Percentiles rank a stretch among this genome's conserved stretches.
phyloP scores from a whole-genome alignment of 192 early-diverging fungal species.

The Chytriomyces sp. region DNA sequence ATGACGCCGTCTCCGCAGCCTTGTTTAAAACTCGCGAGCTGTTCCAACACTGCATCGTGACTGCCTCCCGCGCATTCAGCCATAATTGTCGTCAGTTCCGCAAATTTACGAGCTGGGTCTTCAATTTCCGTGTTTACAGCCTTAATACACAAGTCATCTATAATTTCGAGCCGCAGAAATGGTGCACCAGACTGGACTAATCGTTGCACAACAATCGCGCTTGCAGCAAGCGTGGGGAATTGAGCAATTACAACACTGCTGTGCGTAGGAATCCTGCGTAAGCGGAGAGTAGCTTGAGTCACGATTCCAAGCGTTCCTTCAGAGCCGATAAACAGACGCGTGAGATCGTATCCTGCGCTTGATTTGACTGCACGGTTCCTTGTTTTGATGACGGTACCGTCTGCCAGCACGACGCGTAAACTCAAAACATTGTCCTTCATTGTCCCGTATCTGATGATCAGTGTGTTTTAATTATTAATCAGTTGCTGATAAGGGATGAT shows the following conservation, averaged over 20 bases:
- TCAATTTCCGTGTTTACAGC: slow-evolving; percentile 57
- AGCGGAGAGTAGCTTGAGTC: slow-evolving; percentile 55
- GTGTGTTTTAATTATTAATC: not conserved
- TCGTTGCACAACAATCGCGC: slow-evolving; percentile 49
- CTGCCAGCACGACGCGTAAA: slow-evolving; percentile 48
- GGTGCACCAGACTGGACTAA: slow-evolving; percentile 54
- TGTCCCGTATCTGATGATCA: slow-evolving; percentile 45
- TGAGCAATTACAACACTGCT: slow-evolving; percentile 58
- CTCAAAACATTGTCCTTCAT: slow-evolving; percentile 58
- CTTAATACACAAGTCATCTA: slow-evolving; percentile 62
- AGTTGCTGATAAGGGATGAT: not conserved
- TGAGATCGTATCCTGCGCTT: slow-evolving; percentile 93
- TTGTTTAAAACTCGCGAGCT: slow-evolving; percentile 37
- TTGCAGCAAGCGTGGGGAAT: slow-evolving; percentile 58
- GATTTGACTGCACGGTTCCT: slow-evolving; percentile 79
- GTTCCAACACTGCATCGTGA: slow-evolving; percentile 45
- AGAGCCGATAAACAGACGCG: slow-evolving; percentile 91
- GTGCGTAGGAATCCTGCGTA: slow-evolving; percentile 40
- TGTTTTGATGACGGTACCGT: slow-evolving; percentile 55
- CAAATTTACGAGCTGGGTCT: slow-evolving; percentile 36
- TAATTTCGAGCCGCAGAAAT: slow-evolving; percentile 61
- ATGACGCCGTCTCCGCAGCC: slow-evolving; percentile 28
- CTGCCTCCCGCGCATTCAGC: slow-evolving; percentile 61
- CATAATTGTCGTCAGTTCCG: slow-evolving; percentile 57
- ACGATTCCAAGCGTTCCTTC: slow-evolving; percentile 93